Evolutionary conservation across 768 basidiomycete species (phyloP), one percentile per base, ranked within the genome.

Genomic region (Psilocybe subaeruginosa): DNA sequence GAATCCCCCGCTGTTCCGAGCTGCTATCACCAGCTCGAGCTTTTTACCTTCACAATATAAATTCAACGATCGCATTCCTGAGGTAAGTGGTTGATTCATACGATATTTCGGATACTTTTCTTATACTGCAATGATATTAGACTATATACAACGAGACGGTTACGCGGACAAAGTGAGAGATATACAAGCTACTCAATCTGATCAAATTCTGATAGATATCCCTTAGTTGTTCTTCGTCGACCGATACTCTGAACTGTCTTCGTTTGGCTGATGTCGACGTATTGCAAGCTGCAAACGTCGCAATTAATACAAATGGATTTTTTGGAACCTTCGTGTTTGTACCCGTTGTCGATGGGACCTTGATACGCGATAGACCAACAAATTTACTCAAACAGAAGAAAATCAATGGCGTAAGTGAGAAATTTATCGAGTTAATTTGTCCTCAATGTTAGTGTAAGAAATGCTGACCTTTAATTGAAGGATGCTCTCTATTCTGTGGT

Each of bases 261-360:
- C 78, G 80, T 17, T 59, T 64, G 4, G 68, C 69, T 7, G 72
- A 79, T 12, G 69, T 66, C 5, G 61, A 61, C 5, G 59, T 59
- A 3, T 72, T 85, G 8, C 70, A 77, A 58, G 61, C 61, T 3
- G 71, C 69, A 6, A 83, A 83, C 60, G 35, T 50, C 2, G 58
- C 74, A 14, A 61, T 82, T 16, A 70, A 69, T 3, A 11, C 1
- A 1, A 68, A 68, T 23, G 76, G 65, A 3, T 78, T 82, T 67
- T 80, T 65, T 57, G 80, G 78, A 0, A 78, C 77, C 3, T 79
- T 71, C 37, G 66, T 71, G 16, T 81, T 79, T 47, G 72, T 75
- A 14, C 82, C 82, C 0, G 80, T 85, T 17, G 73, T 85, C 4
- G 83, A 84, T 63, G 82, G 80, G 2, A 73, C 67, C 1, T 79